Base-by-base conservation (phyloP, 306 rosid species). In the Canavalia ensiformis region DNA sequence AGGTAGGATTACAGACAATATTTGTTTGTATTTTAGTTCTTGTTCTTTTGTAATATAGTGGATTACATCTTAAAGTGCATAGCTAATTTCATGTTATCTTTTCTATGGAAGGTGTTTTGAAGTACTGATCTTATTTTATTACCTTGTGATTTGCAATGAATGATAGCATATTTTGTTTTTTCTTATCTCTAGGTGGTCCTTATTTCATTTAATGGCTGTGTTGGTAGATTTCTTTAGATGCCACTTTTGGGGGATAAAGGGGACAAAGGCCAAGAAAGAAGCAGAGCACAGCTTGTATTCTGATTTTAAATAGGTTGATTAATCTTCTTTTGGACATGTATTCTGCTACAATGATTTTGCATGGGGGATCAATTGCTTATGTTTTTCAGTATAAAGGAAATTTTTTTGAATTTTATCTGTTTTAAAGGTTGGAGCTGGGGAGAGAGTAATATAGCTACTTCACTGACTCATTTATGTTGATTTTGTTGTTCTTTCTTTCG, bases 1-100 rank as follows among this genome's bases (percentile, higher is more conserved):
- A 83, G 75, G 86, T 89, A 88, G 91, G 89, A 83, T 69, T 78
- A 79, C 78, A 89, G 87, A 57, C 55, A 85, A 83, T 76, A 81
- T 47, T 86, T 81, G 81, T 88, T 69, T 79, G 85, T 88, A 85
- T 90, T 76, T 71, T 84, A 73, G 83, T 55, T 82, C 72, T 79
- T 77, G 85, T 71, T 84, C 84, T 80, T 86, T 91, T 86, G 87
- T 89, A 76, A 79, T 81, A 70, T 89, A 82, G 37, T 81, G 85
- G 81, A 71, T 85, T 82, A 56, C 83, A 60, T 74, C 57, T 77
- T 66, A 75, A 72, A 89, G 81, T 88, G 86, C 76, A 80, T 78
- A 83, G 88, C 80, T 28, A 74, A 63, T 81, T 83, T 83, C 74
- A 72, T 86, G 78, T 72, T 84, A 69, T 65, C 55, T 31, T 77